These are phyloP conservation scores for Colletotrichum endophyticum DNA, from an alignment of 2,329 filamentous ascomycete species.

Conservation along the genomic window DNA sequence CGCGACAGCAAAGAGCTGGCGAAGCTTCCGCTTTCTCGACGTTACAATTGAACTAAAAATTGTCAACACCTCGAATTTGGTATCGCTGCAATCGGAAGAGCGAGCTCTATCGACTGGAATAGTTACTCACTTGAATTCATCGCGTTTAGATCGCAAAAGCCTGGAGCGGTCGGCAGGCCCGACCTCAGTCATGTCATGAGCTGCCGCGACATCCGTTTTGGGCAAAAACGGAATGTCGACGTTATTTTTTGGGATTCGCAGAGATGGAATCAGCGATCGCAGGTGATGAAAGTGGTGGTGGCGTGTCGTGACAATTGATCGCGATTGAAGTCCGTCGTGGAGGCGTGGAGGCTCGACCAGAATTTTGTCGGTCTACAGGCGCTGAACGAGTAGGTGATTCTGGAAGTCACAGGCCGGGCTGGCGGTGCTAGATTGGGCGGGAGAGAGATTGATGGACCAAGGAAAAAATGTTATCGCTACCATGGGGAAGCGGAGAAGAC, in stretches of 20 bases:
- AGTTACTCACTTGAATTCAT: slow-evolving; percentile 63
- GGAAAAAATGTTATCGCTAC: slow-evolving; percentile 24
- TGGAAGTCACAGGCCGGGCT: slow-evolving; percentile 17
- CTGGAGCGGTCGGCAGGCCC: slow-evolving; percentile 68
- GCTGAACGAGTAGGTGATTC: slow-evolving; percentile 17
- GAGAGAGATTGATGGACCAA: slow-evolving; percentile 7
- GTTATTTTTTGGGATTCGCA: slow-evolving; percentile 33
- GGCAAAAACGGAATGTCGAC: slow-evolving; percentile 60
- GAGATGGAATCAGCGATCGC: slow-evolving; percentile 31
- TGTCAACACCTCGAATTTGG: slow-evolving; percentile 49
- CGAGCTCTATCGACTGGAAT: slow-evolving; percentile 48
- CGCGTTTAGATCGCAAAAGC: slow-evolving; percentile 69
- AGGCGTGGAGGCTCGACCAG: slow-evolving; percentile 22
- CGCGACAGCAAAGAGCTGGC: slow-evolving; percentile 83
- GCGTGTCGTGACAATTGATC: slow-evolving; percentile 22
- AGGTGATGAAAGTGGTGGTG: slow-evolving; percentile 21
- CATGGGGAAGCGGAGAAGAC: background rate
- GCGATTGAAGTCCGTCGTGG: slow-evolving; percentile 23
- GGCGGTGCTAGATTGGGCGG: slow-evolving; percentile 19
- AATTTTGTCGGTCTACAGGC: slow-evolving; percentile 21
- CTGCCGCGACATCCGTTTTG: slow-evolving; percentile 73
- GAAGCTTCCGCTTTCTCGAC: slow-evolving; percentile 90
- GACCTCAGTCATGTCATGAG: slow-evolving; percentile 76
- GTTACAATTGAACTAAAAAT: slow-evolving; percentile 70
- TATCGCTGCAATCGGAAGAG: slow-evolving; percentile 55